Evolutionary conservation across 768 basidiomycete genomes (phyloP).

Genomic region (Cyclocybe cylindracea): DNA sequence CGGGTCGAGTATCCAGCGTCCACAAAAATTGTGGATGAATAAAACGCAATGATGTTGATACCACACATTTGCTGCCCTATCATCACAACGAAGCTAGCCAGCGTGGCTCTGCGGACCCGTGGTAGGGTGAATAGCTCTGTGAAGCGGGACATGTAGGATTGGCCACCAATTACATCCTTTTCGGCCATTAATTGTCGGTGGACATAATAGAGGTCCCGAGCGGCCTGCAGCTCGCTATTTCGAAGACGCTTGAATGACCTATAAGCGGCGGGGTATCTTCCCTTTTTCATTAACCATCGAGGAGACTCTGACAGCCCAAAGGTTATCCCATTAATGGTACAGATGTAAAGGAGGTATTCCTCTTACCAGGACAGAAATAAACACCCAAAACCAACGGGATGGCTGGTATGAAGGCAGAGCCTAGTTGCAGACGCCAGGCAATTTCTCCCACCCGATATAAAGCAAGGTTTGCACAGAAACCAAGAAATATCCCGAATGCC

Average conservation of each 20-base stretch:
- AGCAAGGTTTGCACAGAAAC: conserved; percentile 60
- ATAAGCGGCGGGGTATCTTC: conserved; percentile 66
- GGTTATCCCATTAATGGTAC: neutral
- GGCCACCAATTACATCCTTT: conserved; percentile 48
- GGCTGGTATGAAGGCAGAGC: conserved; percentile 63
- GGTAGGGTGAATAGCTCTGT: conserved; percentile 71
- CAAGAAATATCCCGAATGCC: conserved; percentile 77
- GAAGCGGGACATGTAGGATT: conserved; percentile 48
- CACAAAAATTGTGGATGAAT: conserved; percentile 71
- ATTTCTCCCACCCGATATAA: conserved; percentile 55
- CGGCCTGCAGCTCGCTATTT: conserved; percentile 67
- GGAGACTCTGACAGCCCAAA: conserved; percentile 55
- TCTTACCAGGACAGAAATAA: conserved; percentile 50
- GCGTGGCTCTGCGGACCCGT: conserved; percentile 49
- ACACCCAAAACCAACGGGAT: conserved; percentile 41
- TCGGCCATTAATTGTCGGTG: conserved; percentile 68
- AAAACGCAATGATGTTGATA: conserved; percentile 75
- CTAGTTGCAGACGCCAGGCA: conserved; percentile 79
- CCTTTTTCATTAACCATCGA: conserved; percentile 80
- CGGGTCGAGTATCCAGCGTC: conserved; percentile 51
- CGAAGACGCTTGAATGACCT: conserved; percentile 63
- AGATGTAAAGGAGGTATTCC: too few species aligned
- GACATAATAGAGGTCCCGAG: conserved; percentile 73
- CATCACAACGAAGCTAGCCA: conserved; percentile 50
- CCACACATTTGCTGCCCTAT: conserved; percentile 81